Evolutionary conservation across 495 filamentous ascomycete genomes (phyloP), one percentile per base, ranked within the genome.

Genomic region (Xylaria curta): DNA sequence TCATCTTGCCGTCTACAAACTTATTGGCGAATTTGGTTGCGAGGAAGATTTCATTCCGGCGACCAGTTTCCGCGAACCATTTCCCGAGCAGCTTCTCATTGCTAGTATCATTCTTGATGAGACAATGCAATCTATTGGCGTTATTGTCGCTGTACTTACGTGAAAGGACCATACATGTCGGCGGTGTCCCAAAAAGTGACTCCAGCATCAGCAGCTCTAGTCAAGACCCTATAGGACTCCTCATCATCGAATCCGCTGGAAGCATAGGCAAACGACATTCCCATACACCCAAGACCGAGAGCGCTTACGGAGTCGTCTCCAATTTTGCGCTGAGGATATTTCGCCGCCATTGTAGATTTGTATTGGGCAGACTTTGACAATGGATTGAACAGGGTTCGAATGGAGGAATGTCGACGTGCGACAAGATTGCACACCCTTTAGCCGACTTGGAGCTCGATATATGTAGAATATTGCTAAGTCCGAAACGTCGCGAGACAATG

Each of bases 31-130:
- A 87, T 70, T 88, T 88, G 12, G 87, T 84, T 26, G 86, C 85
- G 9, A 88, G 79, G 73, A 88, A 88, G 74, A 89, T 85, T 53
- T 85, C 80, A 33, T 81, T 73, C 21, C 85, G 76, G 9, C 78
- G 78, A 7, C 81, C 84, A 1, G 79, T 75, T 33, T 75, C 73
- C 51, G 62, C 62, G 77, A 87, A 86, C 83, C 84, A 88, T 46
- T 76, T 75, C 3, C 85, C 83, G 38, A 88, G 67, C 19, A 88
- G 75, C 21, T 79, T 72, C 69, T 88, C 86, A 69, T 82, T 82
- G 61, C 69, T 71, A 51, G 1, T 24, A 9, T 3, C 28, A 28
- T 40, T 66, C 82, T 81, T 31, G 70, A 75, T 72, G 81, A 83
- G 69, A 13, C 44, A 3, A 10, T 8, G 15, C 0, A 7, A 63